Evolutionary conservation across 352 stramenopile genomes (phyloP).

Genomic region (Pythium periplocum): DNA sequence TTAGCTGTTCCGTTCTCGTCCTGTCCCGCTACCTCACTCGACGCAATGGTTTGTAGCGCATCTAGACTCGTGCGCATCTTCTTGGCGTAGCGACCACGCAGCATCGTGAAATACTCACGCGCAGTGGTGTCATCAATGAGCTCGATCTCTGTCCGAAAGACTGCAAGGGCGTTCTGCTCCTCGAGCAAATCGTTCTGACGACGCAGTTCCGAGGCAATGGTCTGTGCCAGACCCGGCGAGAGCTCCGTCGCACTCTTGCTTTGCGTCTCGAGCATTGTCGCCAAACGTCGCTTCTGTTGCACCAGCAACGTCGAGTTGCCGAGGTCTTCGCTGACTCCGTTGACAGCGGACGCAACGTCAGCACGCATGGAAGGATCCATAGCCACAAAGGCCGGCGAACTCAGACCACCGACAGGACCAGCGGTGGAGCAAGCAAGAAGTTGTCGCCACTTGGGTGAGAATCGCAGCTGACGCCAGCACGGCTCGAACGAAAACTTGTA

Average conservation of each 20-base stretch:
- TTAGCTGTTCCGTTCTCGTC: no score
- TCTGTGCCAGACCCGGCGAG: slow-evolving; percentile 19
- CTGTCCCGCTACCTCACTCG: no score
- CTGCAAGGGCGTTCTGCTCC: slow-evolving; percentile 65
- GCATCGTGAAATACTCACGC: slow-evolving; percentile 39
- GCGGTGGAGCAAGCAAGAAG: slow-evolving; percentile 42
- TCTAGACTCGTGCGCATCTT: slow-evolving; percentile 29
- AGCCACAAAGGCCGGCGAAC: slow-evolving; percentile 3
- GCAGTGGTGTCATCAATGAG: slow-evolving; percentile 34
- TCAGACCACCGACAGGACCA: slow-evolving; percentile 11
- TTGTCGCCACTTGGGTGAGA: slow-evolving; percentile 58
- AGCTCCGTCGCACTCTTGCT: background rate
- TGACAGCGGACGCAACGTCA: background rate
- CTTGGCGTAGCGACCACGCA: slow-evolving; percentile 56
- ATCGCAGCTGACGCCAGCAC: slow-evolving; percentile 67
- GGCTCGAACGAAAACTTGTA: slow-evolving; percentile 65
- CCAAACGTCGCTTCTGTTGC: slow-evolving; percentile 16
- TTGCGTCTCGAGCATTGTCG: slow-evolving; percentile 17
- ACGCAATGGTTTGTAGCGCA: background rate
- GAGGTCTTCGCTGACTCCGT: background rate
- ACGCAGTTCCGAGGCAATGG: slow-evolving; percentile 36
- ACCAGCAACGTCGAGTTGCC: slow-evolving; percentile 6
- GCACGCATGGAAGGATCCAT: background rate
- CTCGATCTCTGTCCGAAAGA: slow-evolving; percentile 51
- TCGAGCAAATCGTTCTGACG: slow-evolving; percentile 65